phyloP scores from a whole-genome alignment of 768 basidiomycete species.

The Leccinum boreale region DNA sequence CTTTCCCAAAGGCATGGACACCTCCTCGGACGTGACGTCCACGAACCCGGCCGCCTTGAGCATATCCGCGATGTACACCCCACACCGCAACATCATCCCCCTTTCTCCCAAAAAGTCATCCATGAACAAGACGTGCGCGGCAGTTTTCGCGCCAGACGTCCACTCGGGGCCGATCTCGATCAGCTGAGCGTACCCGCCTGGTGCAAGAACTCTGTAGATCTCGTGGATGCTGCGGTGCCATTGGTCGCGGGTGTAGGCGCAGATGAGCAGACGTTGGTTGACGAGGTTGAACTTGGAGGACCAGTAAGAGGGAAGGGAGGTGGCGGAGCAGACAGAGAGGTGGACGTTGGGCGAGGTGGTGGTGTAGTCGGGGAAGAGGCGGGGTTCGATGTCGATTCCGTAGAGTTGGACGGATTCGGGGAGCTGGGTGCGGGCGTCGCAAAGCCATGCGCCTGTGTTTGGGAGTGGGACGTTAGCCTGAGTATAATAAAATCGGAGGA shows the following conservation, averaged over 20 bases:
- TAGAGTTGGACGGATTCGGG: constrained; percentile 18
- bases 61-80: constrained; percentile 17
- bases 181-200: constrained; percentile 34
- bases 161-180: constrained; percentile 24
- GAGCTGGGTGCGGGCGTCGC: constrained; percentile 12
- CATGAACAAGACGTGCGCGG: constrained; percentile 4
- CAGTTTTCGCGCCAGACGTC: constrained; percentile 12
- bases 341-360: constrained; percentile 13
- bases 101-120: constrained; percentile 9
- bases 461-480: no score
- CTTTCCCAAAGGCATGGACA: constrained; percentile 18
- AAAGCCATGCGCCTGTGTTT: constrained; percentile 22
- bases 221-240: constrained; percentile 28
- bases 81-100: constrained; percentile 9
- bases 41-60: constrained; percentile 18
- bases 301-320: constrained; percentile 30
- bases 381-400: constrained; percentile 26
- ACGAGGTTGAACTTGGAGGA: constrained; percentile 29
- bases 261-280: constrained; percentile 32
- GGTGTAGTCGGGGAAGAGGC: constrained; percentile 14
- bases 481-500: neutral
- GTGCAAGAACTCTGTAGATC: constrained; percentile 30
- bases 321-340: constrained; percentile 23
- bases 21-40: constrained; percentile 17
- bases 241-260: constrained; percentile 25